Evolutionary conservation across 139 green algal species (phyloP).

Genomic region (Raphidocelis subcapitata): DNA sequence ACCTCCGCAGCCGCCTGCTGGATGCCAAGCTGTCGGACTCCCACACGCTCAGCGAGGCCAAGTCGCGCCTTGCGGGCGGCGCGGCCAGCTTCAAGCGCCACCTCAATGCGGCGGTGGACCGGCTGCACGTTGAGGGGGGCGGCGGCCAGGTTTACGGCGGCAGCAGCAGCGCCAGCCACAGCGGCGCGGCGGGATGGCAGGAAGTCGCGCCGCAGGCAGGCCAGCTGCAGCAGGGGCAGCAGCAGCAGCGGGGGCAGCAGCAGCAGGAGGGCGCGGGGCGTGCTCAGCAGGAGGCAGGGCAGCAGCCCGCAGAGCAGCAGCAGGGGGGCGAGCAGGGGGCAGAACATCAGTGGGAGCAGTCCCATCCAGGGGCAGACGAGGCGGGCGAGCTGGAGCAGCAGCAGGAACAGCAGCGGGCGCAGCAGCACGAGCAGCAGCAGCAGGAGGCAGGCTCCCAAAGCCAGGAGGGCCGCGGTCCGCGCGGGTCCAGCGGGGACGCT

Average conservation of each 20-base stretch:
- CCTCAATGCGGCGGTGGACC: too few species aligned
- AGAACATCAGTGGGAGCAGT: background rate
- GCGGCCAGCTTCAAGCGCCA: too few species aligned
- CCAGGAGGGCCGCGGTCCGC: background rate
- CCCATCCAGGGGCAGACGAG: background rate
- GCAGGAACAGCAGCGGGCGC: background rate
- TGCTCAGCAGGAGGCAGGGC: background rate
- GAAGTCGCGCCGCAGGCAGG: background rate
- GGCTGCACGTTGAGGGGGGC: too few species aligned
- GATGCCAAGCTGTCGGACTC: too few species aligned
- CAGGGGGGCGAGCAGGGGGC: background rate
- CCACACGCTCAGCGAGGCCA: too few species aligned
- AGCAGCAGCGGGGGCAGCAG: constrained; percentile 19
- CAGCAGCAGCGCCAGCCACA: background rate
- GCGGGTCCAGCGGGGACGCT: background rate
- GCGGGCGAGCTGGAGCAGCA: background rate
- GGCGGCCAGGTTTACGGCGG: background rate
- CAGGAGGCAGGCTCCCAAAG: background rate
- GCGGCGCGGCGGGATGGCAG: constrained; percentile 1
- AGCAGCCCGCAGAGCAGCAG: background rate
- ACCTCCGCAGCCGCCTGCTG: too few species aligned
- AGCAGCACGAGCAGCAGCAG: background rate
- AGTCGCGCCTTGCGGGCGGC: too few species aligned
- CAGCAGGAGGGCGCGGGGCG: constrained; percentile 1
- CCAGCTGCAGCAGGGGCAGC: constrained; percentile 6